Percentiles rank a stretch among this genome's conserved stretches.
Conservation (phyloP, 352 stramenopile genomes). For the Globisporangium echinulatum region DNA sequence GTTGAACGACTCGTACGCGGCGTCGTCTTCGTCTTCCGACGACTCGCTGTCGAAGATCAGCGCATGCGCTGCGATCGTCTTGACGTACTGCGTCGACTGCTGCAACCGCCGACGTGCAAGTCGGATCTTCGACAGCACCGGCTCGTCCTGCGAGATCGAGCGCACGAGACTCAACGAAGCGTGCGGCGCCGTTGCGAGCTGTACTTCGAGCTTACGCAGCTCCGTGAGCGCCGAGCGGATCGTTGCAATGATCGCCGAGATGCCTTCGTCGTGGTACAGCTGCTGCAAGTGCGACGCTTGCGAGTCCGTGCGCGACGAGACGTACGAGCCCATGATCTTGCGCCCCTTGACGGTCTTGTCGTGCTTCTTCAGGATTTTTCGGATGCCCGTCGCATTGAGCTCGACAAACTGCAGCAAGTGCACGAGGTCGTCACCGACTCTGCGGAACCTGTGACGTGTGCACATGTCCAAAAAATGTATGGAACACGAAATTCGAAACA, state of each 20-base stretch:
- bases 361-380: constrained; percentile 89
- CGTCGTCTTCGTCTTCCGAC: constrained; percentile 79
- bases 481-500: background rate
- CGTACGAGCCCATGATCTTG: constrained; percentile 85
- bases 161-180: constrained; percentile 19
- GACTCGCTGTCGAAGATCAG: constrained; percentile 80
- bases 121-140: constrained; percentile 65
- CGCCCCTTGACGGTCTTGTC: constrained; percentile 78
- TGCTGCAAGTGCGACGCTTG: constrained; percentile 81
- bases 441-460: constrained; percentile 23
- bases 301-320: constrained; percentile 74
- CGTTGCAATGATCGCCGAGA: constrained; percentile 83
- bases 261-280: constrained; percentile 81
- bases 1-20: constrained; percentile 53
- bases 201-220: constrained; percentile 45
- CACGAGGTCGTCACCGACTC: constrained; percentile 76
- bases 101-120: constrained; percentile 58
- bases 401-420: constrained; percentile 82
- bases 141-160: constrained; percentile 71
- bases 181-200: constrained; percentile 9
- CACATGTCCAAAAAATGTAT: background rate
- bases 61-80: constrained; percentile 72
- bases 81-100: constrained; percentile 81
- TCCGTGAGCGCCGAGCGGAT: constrained; percentile 66
- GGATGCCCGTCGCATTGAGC: constrained; percentile 81